Base-by-base conservation (phyloP, 345 rosid species). In the Crucihimalaya himalaica region DNA sequence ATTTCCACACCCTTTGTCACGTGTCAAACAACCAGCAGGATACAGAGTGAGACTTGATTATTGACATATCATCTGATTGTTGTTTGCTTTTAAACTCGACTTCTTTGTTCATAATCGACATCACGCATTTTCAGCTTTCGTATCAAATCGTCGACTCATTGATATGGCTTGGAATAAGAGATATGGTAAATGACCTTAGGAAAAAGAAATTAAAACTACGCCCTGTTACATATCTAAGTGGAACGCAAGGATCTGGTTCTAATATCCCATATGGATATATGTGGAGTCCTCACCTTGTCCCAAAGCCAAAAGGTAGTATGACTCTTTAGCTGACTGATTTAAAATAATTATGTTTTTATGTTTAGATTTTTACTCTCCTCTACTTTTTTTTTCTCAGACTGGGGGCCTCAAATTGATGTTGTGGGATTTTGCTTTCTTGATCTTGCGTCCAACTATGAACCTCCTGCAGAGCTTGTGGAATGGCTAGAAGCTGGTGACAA, bases 251-350 rank as follows among this genome's bases (percentile, higher is more conserved):
- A 56, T 86, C 86, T 73, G 98, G 92, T 40, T 86, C 91, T 32
- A 86, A 92, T 46, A 84, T 89, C n/a, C 98, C 99, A 14, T 56
- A 92, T 86, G 99, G 98, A 76, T 96, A 96, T 71, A 90, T 96
- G 80, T 96, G 99, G 99, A 96, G 99, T 79, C 98, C 98, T 66
- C 94, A 90, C 59, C 98, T 90, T 70, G 98, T 92, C 71, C 99
- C 99, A 43, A 96, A 96, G 84, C 98, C 98, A 68, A 92, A 96
- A 96, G 99, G 99, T 96, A 77, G 63, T 57, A 20, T 32, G 27
- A 37, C 75, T 18, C 37, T 29, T 61, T 63, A 43, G 42, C 28
- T 78, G 15, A 48, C 14, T 35, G 37, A 25, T 59, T n/a, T n/a
- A 59, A 48, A 20, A 25, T 72, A 0, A 8, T 45, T 6, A 37